Evolutionary conservation across 768 basidiomycete genomes (phyloP), one percentile per base, ranked within the genome.

Genomic region (Boletus rubroflammeus): DNA sequence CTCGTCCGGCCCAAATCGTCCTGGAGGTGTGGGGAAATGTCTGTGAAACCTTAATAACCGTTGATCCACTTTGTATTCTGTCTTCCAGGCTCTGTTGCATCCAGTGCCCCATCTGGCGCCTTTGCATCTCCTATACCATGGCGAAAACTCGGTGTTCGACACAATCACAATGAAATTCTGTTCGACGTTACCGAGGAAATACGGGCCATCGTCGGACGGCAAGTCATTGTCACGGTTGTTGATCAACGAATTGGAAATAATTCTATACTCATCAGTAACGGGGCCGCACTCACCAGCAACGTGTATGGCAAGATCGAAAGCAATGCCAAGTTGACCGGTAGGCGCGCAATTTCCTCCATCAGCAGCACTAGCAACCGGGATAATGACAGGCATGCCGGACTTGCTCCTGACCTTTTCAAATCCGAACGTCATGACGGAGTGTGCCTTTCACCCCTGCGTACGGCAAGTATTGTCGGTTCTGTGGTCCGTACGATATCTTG

Each of bases 41-140:
- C 13, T 13, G 19, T 2, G 21, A 38, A 6, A 14, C 5, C 1
- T 32, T 5, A 1, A 5, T 15, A 5, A n/a, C 3, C 2, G 3
- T 42, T 54, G n/a, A 63, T 51, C 25, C 3, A 21, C 28, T 14
- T 26, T 21, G 13, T 46, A 11, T 21, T 29, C 15, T 42, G 7
- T 13, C 3, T 19, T 46, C 14, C 15, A 71, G 69, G 57, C 11
- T 69, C 67, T 11, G 43, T 53, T n/a, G 73, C 78, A 6, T 73
- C 79, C 36, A 70, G 32, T 47, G 68, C 67, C 41, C 56, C 73
- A 15, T 71, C 76, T 17, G 78, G 64, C 6, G 78, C 84, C 0
- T 95, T 97, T 67, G 83, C 93, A 1, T 92, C 91, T 1, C 89
- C 91, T 1, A 95, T 96, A 66, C 92, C 95, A 3, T 98, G 95